Evolutionary conservation across 1,139 yeast genomes (phyloP).

Genomic region (Suhomyces taliae): DNA sequence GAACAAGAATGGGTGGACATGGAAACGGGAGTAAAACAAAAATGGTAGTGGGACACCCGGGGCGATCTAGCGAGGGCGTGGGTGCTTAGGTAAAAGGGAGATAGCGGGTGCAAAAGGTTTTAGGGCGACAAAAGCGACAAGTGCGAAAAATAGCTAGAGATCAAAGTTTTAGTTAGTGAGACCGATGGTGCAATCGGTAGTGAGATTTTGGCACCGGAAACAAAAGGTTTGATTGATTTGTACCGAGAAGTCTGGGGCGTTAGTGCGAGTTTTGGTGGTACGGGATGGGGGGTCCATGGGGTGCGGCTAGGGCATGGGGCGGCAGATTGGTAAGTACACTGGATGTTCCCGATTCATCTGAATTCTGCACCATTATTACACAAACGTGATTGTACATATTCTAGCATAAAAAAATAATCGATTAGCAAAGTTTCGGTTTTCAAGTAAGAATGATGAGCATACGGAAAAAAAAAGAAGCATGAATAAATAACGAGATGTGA

Average conservation of each 20-base stretch:
- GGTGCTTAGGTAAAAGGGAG: neutral
- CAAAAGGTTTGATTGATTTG: too few species aligned
- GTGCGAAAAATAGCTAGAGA: too few species aligned
- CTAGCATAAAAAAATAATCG: neutral
- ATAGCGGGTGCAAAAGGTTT: too few species aligned
- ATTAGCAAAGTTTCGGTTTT: neutral
- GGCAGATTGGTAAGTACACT: neutral
- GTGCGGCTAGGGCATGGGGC: neutral
- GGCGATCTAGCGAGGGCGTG: neutral
- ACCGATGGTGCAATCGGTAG: too few species aligned
- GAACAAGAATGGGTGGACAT: constrained; percentile 2
- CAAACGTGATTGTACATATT: neutral
- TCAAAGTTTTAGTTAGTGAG: too few species aligned
- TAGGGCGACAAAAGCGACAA: too few species aligned
- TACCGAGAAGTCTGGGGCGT: too few species aligned
- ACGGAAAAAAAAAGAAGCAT: neutral
- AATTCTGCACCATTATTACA: neutral
- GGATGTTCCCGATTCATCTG: neutral
- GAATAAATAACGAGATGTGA: neutral
- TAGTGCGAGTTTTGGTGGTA: too few species aligned
- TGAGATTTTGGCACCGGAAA: too few species aligned
- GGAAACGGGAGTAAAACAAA: constrained; percentile 1
- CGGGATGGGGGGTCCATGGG: neutral
- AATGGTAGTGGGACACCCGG: neutral
- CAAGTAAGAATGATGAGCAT: neutral